These are phyloP conservation scores for Coelastrella sp. DNA, from an alignment of 139 green algal species.

Conservation along the genomic window DNA sequence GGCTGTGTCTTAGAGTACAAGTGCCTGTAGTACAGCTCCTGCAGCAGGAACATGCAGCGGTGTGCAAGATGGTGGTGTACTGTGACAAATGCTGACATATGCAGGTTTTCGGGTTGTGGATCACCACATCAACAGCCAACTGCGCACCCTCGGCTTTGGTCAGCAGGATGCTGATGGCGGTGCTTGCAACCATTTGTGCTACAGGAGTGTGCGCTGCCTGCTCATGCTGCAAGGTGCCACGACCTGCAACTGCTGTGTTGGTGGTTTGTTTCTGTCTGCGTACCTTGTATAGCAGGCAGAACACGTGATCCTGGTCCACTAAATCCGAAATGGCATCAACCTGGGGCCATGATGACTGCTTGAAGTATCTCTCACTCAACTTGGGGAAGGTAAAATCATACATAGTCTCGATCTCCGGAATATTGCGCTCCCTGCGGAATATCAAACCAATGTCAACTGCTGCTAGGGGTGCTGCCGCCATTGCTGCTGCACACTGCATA, in stretches of 20 bases:
- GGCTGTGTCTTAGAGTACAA: slow-evolving; percentile 88
- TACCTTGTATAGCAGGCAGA: slow-evolving; percentile 98
- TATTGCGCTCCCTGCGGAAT: slow-evolving; percentile 90
- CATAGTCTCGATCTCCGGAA: slow-evolving; percentile 97
- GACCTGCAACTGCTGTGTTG: background rate
- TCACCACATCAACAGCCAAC: too few species aligned
- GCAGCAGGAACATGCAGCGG: slow-evolving; percentile 4
- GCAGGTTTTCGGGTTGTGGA: too few species aligned
- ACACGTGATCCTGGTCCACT: slow-evolving; percentile 98
- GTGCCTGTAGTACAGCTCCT: slow-evolving; percentile 98
- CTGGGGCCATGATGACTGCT: slow-evolving; percentile 86
- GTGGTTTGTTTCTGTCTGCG: background rate
- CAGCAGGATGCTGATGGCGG: too few species aligned
- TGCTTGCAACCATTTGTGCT: background rate
- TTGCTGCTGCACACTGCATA: too few species aligned
- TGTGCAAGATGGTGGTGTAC: background rate
- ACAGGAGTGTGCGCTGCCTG: too few species aligned
- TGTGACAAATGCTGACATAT: too few species aligned
- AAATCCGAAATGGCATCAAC: slow-evolving; percentile 86
- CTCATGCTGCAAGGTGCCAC: background rate
- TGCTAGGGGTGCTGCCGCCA: background rate
- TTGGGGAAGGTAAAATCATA: slow-evolving; percentile 95
- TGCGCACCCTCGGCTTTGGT: too few species aligned
- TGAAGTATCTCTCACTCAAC: slow-evolving; percentile 98
- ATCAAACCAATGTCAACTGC: too few species aligned